Evolutionary conservation across 2,329 filamentous ascomycete genomes (phyloP).

Genomic region (Mycosphaerella sp.): DNA sequence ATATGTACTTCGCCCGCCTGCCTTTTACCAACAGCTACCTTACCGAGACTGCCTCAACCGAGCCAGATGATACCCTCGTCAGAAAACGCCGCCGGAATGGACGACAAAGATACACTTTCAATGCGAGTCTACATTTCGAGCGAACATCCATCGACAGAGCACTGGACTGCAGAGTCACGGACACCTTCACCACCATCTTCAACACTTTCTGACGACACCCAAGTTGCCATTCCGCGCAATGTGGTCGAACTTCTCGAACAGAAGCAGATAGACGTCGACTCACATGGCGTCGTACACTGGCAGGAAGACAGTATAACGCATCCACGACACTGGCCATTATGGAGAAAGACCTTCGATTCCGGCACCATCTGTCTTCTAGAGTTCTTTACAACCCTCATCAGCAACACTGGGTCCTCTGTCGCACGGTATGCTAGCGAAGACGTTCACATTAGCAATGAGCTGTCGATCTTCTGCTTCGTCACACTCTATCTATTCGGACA

Average conservation of each 20-base stretch:
- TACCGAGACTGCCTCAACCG: background rate
- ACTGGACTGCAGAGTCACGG: background rate
- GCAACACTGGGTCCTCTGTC: slow-evolving; percentile 21
- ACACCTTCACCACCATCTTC: background rate
- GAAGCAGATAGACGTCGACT: slow-evolving; percentile 17
- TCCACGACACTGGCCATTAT: slow-evolving; percentile 17
- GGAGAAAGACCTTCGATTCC: slow-evolving; percentile 16
- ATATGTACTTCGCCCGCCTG: background rate
- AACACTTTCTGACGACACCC: background rate
- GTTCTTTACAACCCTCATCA: slow-evolving; percentile 20
- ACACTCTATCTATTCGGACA: slow-evolving; percentile 22
- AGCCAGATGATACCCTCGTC: background rate
- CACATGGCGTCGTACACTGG: slow-evolving; percentile 19
- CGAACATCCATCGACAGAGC: background rate
- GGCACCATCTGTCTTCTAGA: slow-evolving; percentile 20
- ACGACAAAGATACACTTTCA: background rate
- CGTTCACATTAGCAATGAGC: slow-evolving; percentile 13
- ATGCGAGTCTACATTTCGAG: background rate
- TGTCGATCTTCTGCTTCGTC: slow-evolving; percentile 23
- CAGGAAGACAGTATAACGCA: slow-evolving; percentile 14
- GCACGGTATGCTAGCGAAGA: slow-evolving; percentile 15
- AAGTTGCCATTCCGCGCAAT: background rate
- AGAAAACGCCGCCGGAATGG: background rate
- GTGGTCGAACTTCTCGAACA: slow-evolving; percentile 3
- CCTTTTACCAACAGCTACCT: background rate